Evolutionary conservation across 2,329 filamentous ascomycete species (phyloP).

Genomic region (Fragosphaeria purpurea): DNA sequence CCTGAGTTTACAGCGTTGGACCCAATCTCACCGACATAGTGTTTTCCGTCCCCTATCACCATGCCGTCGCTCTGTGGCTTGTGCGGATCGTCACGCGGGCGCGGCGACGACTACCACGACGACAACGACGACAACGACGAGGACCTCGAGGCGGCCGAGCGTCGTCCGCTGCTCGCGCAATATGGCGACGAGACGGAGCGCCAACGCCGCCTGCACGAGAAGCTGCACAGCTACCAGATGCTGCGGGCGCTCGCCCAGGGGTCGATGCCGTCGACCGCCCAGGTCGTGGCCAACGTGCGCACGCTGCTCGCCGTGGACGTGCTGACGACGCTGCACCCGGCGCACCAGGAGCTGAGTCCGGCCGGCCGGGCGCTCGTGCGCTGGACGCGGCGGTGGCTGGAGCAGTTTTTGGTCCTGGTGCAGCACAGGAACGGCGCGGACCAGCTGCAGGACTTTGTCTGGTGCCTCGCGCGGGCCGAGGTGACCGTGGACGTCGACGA

Average conservation of each 20-base stretch:
- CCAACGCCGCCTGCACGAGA: slow-evolving; percentile 71
- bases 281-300: slow-evolving; percentile 68
- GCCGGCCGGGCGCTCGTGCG: slow-evolving; percentile 66
- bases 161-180: slow-evolving; percentile 69
- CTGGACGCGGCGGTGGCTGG: slow-evolving; percentile 62
- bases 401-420: slow-evolving; percentile 71
- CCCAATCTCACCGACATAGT: too few relatives aligned
- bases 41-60: too few relatives aligned
- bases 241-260: slow-evolving; percentile 69
- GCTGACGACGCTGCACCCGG: slow-evolving; percentile 53
- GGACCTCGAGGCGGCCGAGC: slow-evolving; percentile 23
- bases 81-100: too few relatives aligned
- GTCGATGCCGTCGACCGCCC: slow-evolving; percentile 87
- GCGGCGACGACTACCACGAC: too few relatives aligned
- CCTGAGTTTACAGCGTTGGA: too few relatives aligned
- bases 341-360: slow-evolving; percentile 56
- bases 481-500: slow-evolving; percentile 58
- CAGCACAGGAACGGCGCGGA: slow-evolving; percentile 74
- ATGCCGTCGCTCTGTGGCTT: too few relatives aligned
- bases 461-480: slow-evolving; percentile 68
- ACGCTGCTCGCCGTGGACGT: slow-evolving; percentile 68
- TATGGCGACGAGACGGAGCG: slow-evolving; percentile 73
- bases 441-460: slow-evolving; percentile 85
- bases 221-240: slow-evolving; percentile 92
- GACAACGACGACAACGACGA: slow-evolving; percentile 13